Base-by-base conservation (phyloP, 345 rosid species). In the Nephelium lappaceum region DNA sequence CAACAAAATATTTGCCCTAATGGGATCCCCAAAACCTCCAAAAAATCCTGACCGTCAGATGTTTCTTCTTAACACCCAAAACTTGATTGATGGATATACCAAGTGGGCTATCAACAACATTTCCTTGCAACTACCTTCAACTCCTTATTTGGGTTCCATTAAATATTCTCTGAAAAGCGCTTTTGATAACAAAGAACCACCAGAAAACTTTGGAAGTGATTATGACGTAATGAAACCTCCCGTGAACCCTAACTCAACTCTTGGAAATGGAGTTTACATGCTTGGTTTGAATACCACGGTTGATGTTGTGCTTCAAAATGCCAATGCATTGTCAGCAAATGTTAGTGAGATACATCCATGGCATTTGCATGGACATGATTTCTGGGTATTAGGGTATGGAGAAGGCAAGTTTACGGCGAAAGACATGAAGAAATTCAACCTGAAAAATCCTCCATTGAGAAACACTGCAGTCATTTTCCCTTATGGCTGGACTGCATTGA, bases 321-420 rank as follows among this genome's bases (percentile, higher is more conserved):
- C 98, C 0, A 92, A 93, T 73, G 88, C 80, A 0, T 38, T 93
- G 8, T 6, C 25, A 0, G 75, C 68, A 0, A 83, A 84, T 31
- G 80, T 69, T 0, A 93, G 97, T 53, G 98, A 93, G 77, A 84
- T 88, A 4, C 98, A 93, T 57, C 97, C 98, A 0, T 92, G 98
- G 98, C 98, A 93, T 76, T 81, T 92, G 53, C 98, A 95, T 69
- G 98, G 98, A 0, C 98, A 95, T 72, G 91, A 90, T 78, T 95
- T 95, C 18, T 93, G 98, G 98, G 88, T 95, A 7, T 72, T 95
- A 45, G 99, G 91, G 11, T 90, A 89, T 67, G 98, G 99, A 4
- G 93, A 87, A 18, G 98, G 96, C 39, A 91, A 81, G 72, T 95
- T 87, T 70, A 57, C 3, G 3, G 67, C 57, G 14, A 53, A 49